Base-by-base conservation (phyloP, 805 yeast species). In the Saccharomycopsis selenospora region DNA sequence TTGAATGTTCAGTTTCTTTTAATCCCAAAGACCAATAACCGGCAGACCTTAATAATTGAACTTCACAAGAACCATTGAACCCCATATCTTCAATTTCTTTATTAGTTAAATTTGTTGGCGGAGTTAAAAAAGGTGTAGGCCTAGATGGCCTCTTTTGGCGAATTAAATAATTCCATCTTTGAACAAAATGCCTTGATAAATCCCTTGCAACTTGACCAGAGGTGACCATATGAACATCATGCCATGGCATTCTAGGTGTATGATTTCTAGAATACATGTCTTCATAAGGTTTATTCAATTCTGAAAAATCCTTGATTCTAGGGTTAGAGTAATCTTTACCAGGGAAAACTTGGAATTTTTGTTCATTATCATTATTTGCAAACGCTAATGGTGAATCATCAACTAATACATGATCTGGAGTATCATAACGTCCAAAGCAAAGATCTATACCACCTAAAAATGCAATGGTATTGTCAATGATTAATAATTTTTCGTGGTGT, bases 171-270 rank as follows among this genome's bases (percentile, higher is more conserved):
- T 93, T 93, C 99, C 99, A 93, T 58, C 99, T 76, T 68, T 93
- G 99, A 11, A 89, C 95, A 66, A 93, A 93, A 64, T 91, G 98
- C 49, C 99, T 77, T 0, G 95, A 77, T 45, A 91, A 66, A 63
- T 93, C 99, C 51, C 97, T 75, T 0, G 98, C 99, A 3, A 90
- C 80, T 59, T 90, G 95, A 11, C 99, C 99, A 2, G 90, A 78
- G 1, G 93, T 80, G 67, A 89, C 80, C 95, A 90, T 93, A 57
- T 93, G 98, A 33, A 93, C 87, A 72, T 93, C 99, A 65, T 93
- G 99, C 99, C 99, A 93, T 8, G 99, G 99, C 99, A 93, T 93
- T 57, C 99, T 76, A 2, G 99, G 98, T 18, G 77, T 74, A 18
- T 64, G 64, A 13, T 75, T 69, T 52, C 99, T 75, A 63, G 93